phyloP scores from a whole-genome alignment of 148 eudicot species.

The Selenicereus undatus region DNA sequence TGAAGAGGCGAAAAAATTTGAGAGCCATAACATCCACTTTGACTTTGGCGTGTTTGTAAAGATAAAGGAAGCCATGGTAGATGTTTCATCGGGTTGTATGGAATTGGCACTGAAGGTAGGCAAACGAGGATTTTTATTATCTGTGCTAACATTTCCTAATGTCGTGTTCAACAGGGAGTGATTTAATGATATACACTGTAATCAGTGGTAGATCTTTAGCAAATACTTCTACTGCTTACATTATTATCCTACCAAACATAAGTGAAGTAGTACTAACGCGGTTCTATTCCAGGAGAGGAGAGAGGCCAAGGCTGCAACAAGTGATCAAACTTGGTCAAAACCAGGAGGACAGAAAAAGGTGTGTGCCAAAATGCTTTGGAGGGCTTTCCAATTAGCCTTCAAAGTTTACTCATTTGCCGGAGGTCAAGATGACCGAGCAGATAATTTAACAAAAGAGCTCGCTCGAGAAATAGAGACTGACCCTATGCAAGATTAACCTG shows the following conservation, averaged over 20 bases:
- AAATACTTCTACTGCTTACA: not conserved
- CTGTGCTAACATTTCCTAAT: not conserved
- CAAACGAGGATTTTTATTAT: not conserved
- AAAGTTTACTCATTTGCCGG: constrained; percentile 91
- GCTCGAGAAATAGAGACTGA: constrained; percentile 83
- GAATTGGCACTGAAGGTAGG: constrained; percentile 82
- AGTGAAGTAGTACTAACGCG: not conserved
- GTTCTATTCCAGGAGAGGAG: constrained; percentile 53
- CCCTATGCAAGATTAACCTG: constrained; percentile 40
- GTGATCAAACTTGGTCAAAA: constrained; percentile 39
- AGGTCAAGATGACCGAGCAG: constrained; percentile 97
- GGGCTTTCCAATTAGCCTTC: constrained; percentile 90
- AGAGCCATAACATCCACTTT: constrained; percentile 77
- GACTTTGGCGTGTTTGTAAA: constrained; percentile 69
- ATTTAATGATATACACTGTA: not conserved
- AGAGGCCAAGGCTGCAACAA: constrained; percentile 46
- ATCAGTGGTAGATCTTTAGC: not conserved
- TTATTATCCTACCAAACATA: not conserved
- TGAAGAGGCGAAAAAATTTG: constrained; percentile 81
- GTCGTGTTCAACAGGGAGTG: not conserved
- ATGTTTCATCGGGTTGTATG: constrained; percentile 90
- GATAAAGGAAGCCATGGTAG: constrained; percentile 87
- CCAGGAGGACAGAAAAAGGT: constrained; percentile 47
- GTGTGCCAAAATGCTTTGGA: constrained; percentile 71
- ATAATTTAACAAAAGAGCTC: constrained; percentile 67